Evolutionary conservation across 2,329 filamentous ascomycete species (phyloP).

Genomic region (Paecilomyces formosus): DNA sequence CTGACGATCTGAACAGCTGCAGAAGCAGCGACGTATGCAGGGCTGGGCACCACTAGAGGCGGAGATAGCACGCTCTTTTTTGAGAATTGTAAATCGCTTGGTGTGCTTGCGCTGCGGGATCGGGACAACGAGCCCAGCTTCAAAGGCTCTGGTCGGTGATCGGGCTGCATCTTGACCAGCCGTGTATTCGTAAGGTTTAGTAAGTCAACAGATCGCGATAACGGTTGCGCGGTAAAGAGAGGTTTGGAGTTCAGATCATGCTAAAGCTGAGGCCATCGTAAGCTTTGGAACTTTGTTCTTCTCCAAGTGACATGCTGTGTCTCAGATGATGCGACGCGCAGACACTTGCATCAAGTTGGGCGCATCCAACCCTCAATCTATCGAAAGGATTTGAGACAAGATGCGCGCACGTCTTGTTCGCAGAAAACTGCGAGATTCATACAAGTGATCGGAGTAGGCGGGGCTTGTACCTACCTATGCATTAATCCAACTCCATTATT

Average conservation of each 20-base stretch:
- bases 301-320: neutral
- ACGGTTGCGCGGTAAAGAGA: neutral
- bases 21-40: slow-evolving; percentile 79
- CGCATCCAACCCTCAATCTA: neutral
- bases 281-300: neutral
- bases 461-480: neutral
- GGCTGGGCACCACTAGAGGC: slow-evolving; percentile 65
- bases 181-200: too few relatives aligned
- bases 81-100: slow-evolving; percentile 27
- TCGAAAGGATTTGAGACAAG: neutral
- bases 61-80: slow-evolving; percentile 50
- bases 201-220: neutral
- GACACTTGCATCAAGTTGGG: neutral
- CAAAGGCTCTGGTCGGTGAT: slow-evolving; percentile 21
- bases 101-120: slow-evolving; percentile 33
- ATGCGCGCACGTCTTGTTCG: neutral
- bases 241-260: neutral
- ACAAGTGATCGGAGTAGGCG: neutral
- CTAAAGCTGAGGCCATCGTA: neutral
- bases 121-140: slow-evolving; percentile 22
- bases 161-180: slow-evolving; percentile 18
- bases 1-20: slow-evolving; percentile 89
- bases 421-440: neutral
- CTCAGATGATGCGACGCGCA: neutral
- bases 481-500: neutral